A percentile compares a stretch with the other conserved stretches of the same genome.
Evolutionary conservation across 345 rosid genomes (phyloP).

Genomic region (Euphorbia tirucalli): DNA sequence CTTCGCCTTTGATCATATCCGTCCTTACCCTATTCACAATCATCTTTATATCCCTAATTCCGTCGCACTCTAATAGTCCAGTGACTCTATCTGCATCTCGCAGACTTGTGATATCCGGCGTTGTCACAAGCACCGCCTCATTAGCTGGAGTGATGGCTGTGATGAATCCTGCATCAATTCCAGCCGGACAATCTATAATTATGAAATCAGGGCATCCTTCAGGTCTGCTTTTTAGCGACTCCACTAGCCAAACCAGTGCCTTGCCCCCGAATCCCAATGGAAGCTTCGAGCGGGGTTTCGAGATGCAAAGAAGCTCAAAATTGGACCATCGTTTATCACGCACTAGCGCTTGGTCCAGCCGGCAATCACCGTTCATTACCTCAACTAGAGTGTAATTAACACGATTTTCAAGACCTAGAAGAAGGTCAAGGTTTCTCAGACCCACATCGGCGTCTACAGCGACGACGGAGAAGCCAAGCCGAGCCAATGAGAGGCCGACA

Average conservation of each 20-base stretch:
- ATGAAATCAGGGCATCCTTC: slow-evolving; percentile 85
- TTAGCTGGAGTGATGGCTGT: slow-evolving; percentile 97
- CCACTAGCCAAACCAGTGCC: slow-evolving; percentile 88
- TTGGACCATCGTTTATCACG: slow-evolving; percentile 96
- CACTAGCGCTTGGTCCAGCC: slow-evolving; percentile 92
- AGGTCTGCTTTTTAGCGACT: slow-evolving; percentile 60
- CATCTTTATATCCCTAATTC: slow-evolving; percentile 91
- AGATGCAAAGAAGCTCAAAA: slow-evolving; percentile 85
- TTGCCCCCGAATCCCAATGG: slow-evolving; percentile 93
- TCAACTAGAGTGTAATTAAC: slow-evolving; percentile 91
- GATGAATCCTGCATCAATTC: slow-evolving; percentile 98
- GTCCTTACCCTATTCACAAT: slow-evolving; percentile 89
- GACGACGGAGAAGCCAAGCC: slow-evolving; percentile 89
- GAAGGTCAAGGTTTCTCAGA: slow-evolving; percentile 91
- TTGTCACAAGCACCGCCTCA: slow-evolving; percentile 81
- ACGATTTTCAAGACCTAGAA: slow-evolving; percentile 88
- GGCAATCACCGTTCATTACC: slow-evolving; percentile 88
- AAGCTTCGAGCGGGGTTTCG: slow-evolving; percentile 89
- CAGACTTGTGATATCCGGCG: slow-evolving; percentile 85
- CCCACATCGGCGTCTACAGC: slow-evolving; percentile 94
- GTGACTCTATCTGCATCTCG: slow-evolving; percentile 89
- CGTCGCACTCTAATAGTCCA: slow-evolving; percentile 86
- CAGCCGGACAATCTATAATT: slow-evolving; percentile 87
- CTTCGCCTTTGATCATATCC: slow-evolving; percentile 97
- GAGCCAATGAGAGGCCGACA: slow-evolving; percentile 94